Base-by-base conservation (phyloP, 495 filamentous ascomycete genomes). In the Penicillium atrosanguineum region DNA sequence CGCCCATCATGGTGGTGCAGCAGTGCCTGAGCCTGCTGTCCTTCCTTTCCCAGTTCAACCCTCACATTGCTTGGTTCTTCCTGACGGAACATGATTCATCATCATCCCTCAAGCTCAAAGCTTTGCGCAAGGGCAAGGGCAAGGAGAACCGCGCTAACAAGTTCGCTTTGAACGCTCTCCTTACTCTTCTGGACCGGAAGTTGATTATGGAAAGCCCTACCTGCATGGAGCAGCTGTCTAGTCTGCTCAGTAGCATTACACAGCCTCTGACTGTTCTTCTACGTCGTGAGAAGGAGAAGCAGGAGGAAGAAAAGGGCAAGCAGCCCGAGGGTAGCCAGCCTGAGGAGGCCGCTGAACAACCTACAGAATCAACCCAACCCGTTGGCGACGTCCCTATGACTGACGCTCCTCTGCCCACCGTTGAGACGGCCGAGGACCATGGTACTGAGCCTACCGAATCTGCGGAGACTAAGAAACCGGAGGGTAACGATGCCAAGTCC, bases 151-250 rank as follows among this genome's bases (percentile, higher is more conserved):
- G 87, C 67, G 89, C 89, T 1, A 86, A 85, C 59, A 95, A 88
- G 68, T 99, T 86, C 64, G 90, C 94, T 16, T 77, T 99, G 60
- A 99, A 97, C 65, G 90, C 91, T 3, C 74, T 99, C 18, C 78
- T 97, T 39, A 83, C 83, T 57, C 82, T 99, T 2, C 78, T 99
- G 37, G 94, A 97, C 66, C 88, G 94, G 18, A 86, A 87, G 50
- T 78, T 97, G 57, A 88, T 97, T 57, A 95, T 95, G 77, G 93
- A 99, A 71, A 99, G 88, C 71, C 89, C 91, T 16, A 79, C 83
- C 11, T 94, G 96, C 47, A 97, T 99, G 91, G 92, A 97, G 62
- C 85, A 89, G 44, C 79, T 99, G 4, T 93, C 95, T 0, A 83
- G 83, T 59, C 75, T 99, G 21, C 78, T 99, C 16, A 90, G 88